Conservation (phyloP, 2,329 filamentous ascomycete species). For the Cytospora schulzeri region DNA sequence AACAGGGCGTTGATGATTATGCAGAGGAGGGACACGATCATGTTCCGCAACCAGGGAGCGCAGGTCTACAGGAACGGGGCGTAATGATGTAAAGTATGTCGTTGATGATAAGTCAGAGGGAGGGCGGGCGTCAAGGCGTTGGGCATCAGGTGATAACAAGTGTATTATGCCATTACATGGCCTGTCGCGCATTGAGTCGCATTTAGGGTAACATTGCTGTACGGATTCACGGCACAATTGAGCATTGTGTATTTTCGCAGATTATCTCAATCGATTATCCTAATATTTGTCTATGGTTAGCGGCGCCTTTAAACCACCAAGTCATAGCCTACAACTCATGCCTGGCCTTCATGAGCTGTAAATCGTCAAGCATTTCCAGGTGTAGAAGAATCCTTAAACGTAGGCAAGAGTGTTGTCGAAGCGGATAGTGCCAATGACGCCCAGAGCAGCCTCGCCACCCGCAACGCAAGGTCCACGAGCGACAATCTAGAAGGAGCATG, state of each 20-base stretch:
- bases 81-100: slow-evolving; percentile 39
- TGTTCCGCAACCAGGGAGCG: slow-evolving; percentile 74
- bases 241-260: background rate
- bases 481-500: slow-evolving; percentile 55
- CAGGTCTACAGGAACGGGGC: slow-evolving; percentile 75
- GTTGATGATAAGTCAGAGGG: background rate
- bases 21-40: slow-evolving; percentile 83
- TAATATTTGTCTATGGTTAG: background rate
- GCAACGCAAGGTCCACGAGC: slow-evolving; percentile 75
- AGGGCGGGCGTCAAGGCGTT: slow-evolving; percentile 22
- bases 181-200: slow-evolving; percentile 6
- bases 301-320: background rate
- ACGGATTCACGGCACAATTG: background rate
- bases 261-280: background rate
- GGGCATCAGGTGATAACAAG: slow-evolving; percentile 12
- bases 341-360: background rate
- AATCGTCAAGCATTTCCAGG: background rate
- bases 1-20: slow-evolving; percentile 84
- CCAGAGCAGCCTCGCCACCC: slow-evolving; percentile 64
- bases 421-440: slow-evolving; percentile 65
- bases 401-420: slow-evolving; percentile 74
- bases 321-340: slow-evolving; percentile 5
- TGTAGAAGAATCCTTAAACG: slow-evolving; percentile 34
- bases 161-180: slow-evolving; percentile 8
- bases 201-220: slow-evolving; percentile 10